phyloP scores from a whole-genome alignment of 2,329 filamentous ascomycete species.

The Penicillium nordicum region DNA sequence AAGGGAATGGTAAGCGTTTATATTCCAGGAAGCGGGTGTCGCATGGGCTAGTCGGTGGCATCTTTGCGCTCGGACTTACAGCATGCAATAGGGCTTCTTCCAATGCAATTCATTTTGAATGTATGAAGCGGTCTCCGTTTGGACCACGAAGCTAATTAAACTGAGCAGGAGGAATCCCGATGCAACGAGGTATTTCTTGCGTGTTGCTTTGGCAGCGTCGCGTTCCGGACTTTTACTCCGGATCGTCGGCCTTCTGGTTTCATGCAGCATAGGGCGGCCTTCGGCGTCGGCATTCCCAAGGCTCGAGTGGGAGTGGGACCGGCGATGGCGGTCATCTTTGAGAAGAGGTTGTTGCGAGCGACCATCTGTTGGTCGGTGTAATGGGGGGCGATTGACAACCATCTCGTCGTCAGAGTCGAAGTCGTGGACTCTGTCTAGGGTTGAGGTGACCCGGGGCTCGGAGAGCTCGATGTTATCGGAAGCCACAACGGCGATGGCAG shows the following conservation, averaged over 20 bases:
- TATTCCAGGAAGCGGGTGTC: background rate
- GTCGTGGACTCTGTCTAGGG: constrained; percentile 38
- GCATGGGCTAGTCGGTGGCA: constrained; percentile 3
- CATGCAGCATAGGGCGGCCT: constrained; percentile 40
- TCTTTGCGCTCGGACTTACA: constrained; percentile 53
- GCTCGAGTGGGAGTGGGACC: constrained; percentile 31
- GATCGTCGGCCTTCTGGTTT: constrained; percentile 63
- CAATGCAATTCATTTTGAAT: constrained; percentile 89
- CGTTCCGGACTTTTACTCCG: constrained; percentile 72
- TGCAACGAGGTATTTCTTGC: constrained; percentile 82
- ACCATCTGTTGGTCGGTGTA: constrained; percentile 48
- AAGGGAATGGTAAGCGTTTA: constrained; percentile 15
- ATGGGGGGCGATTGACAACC: constrained; percentile 45
- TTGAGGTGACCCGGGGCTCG: constrained; percentile 22
- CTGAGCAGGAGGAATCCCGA: constrained; percentile 78
- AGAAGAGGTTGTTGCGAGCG: constrained; percentile 55
- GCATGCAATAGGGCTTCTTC: constrained; percentile 99
- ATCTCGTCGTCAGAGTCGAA: constrained; percentile 45
- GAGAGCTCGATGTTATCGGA: constrained; percentile 26
- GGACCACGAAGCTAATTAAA: constrained; percentile 82
- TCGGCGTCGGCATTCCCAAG: constrained; percentile 31
- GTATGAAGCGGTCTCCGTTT: constrained; percentile 93
- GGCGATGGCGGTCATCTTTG: constrained; percentile 43
- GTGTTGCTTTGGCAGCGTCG: constrained; percentile 61
- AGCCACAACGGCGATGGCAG: constrained; percentile 31